Base-by-base conservation (phyloP, 306 rosid species). In the Casuarina equisetifolia region DNA sequence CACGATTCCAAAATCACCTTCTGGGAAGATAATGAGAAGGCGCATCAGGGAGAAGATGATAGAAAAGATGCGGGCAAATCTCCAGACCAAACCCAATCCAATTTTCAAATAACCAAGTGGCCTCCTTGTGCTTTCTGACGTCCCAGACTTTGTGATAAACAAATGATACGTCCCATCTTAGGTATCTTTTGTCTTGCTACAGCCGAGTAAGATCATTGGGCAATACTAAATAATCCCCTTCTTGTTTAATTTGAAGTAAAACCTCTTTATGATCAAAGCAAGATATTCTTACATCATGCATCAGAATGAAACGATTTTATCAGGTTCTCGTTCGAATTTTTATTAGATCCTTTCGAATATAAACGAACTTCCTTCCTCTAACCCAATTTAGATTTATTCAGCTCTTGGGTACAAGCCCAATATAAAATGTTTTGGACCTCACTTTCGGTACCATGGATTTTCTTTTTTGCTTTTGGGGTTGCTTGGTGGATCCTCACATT, bases 11-110 rank as follows among this genome's bases (percentile, higher is more conserved):
- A 95, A 95, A 74, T 95, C 99, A 55, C 97, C 96, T 63, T 92
- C 97, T 7, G 99, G 97, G 2, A 92, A 95, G 79, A 89, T 92
- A 4, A 90, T 95, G 99, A 91, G 97, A 74, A 87, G 99, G 82
- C 85, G 92, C 12, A 50, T 95, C 6, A 89, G 80, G 76, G 96
- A 91, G 45, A 86, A 58, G 74, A 85, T 83, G 91, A 70, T 82
- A 35, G 78, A 89, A 54, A 88, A 83, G 76, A 82, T 87, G 17
- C 86, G 80, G 72, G 50, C 88, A 55, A 63, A 75, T 20, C 43
- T 70, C 85, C 49, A 43, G 76, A 36, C 52, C 67, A n/a, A 75
- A 74, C 79, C 70, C 72, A 44, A 72, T 8, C 48, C 49, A 66
- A 17, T 42, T 6, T 42, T 40, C 32, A 40, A 42, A 66, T 63